Base-by-base conservation (phyloP, 768 basidiomycete species). In the Hemileccinum impolitum region DNA sequence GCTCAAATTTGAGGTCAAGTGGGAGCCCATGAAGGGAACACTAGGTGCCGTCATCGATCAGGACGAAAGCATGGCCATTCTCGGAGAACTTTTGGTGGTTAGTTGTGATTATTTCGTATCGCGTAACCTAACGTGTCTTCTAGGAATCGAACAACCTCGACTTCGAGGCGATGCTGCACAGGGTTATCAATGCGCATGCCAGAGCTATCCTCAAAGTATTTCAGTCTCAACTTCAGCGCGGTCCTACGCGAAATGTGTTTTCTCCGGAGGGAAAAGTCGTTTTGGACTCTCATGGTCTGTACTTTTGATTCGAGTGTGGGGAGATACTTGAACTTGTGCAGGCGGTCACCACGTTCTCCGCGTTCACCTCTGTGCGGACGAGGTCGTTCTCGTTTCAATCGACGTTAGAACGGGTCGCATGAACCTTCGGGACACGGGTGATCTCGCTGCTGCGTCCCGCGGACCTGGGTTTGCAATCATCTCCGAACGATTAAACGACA, bases 371-470 rank as follows among this genome's bases (percentile, higher is more conserved):
- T 90, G 87, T 56, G 83, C 83, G 2, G 85, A 88, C 51, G 87
- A 92, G 59, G 70, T 84, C 14, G 83, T 91, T 17, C 72, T 85
- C 19, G 77, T 94, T 40, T 83, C 84, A 4, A 80, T 95, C 35
- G 92, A 94, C 56, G 69, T 83, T 4, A 75, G 90, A 54, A 92
- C 87, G 0, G 93, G 93, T 6, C 79, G 82, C 30, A 69, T 94
- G 53, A 85, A 79, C 52, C 73, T 94, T 40, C 77, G 84, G 19
- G 92, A 94, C 65, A 86, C 83, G 3, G 90, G 90, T 7, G 87
- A 88, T 59, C 78, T 91, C 18, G 83, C 85, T 2, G 82, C 86
- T 10, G 82, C 85, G 25, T 82, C 84, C 19, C 76, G 87, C 30
- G 86, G 80, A 1, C 80, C 79, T n/a, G 76, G 79, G 26, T 88